Evolutionary conservation across 106 monocot genomes (phyloP), one percentile per base, ranked within the genome.

Genomic region (Vanilla planifolia): DNA sequence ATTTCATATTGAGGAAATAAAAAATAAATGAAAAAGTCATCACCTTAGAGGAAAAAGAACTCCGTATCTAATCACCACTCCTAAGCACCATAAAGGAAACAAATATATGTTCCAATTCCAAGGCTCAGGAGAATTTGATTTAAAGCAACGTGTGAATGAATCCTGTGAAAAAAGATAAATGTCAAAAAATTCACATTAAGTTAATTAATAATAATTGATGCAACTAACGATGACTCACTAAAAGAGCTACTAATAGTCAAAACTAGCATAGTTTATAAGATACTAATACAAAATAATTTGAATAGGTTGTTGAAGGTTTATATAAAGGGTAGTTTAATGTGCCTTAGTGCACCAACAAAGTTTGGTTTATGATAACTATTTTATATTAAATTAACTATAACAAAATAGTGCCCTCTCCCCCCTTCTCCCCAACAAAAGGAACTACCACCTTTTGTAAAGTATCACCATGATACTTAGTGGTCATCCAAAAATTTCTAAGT

Each of bases 31-130:
- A 70, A 70, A 14, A 45, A 17, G 57, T 29, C 30, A 46, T 59
- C 42, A 94, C 93, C 93, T 82, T 34, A 73, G 24, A 30, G 94
- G 94, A 58, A 94, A 94, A 48, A 94, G 89, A 46, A 94, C 62
- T 30, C 81, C 82, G 71, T 89, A 94, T 89, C 94, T 83, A 44
- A 94, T 37, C 20, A 89, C 65, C 23, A 89, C 83, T 56, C 94
- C 94, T 33, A 89, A 70, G 71, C 94, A 94, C 94, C 94, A 94
- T 27, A 89, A 58, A 3, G 94, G 94, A 77, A 94, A 94, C 65
- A 94, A 69, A 75, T 94, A 94, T 5, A 94, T 35, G 52, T 94
- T 94, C 94, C 89, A 94, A 48, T 94, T 94, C 94, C 94, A 94
- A 21, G 89, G 85, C 66, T 94, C 94, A 25, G 89, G 85, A 57